Base-by-base conservation (phyloP, 2,329 filamentous ascomycete species). In the Diaporthe sp. region DNA sequence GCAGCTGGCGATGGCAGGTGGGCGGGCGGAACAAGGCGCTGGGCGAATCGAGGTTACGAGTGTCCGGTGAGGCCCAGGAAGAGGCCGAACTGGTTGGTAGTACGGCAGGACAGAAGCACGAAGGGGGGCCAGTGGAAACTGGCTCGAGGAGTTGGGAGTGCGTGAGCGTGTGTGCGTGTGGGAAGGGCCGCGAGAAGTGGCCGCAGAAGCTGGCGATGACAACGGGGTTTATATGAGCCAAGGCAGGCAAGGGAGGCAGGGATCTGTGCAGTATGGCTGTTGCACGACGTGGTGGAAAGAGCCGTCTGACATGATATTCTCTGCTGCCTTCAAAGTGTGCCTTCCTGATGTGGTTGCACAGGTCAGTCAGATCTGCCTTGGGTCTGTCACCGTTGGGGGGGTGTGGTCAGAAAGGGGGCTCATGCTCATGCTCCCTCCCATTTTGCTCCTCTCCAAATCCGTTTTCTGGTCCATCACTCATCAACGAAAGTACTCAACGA, bases 191-290 rank as follows among this genome's bases (percentile, higher is more conserved):
- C 64, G 30, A 68, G 28, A 68, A 52, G 30, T 68, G 64, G 64
- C 33, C 64, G 64, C 64, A 68, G 64, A 52, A 47, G 30, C 45
- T 52, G 64, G 45, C 45, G 64, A 54, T 68, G 64, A 75, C 70
- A 75, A 75, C 28, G 73, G 70, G 54, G 66, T 66, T 66, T 66
- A 67, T 52, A 50, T 67, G 28, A 15, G 30, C 17, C 47, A 30
- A 10, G n/a, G 35, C 22, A 35, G 42, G 61, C n/a, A 13, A 3
- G 15, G 2, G 6, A 10, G 60, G 60, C 60, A 64, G 35, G 35
- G 35, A 38, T 68, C 45, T 68, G 64, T 25, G 25, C 50, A 45
- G 52, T 30, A 25, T 30, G 52, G 13, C 33, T 47, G 42, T 47
- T 47, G 19, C 9, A 47, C 42, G 17, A 47, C 7, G 7, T 42